These are phyloP conservation scores for Nakazawaea pomicola DNA, from an alignment of 805 yeast species.

Conservation along the genomic window DNA sequence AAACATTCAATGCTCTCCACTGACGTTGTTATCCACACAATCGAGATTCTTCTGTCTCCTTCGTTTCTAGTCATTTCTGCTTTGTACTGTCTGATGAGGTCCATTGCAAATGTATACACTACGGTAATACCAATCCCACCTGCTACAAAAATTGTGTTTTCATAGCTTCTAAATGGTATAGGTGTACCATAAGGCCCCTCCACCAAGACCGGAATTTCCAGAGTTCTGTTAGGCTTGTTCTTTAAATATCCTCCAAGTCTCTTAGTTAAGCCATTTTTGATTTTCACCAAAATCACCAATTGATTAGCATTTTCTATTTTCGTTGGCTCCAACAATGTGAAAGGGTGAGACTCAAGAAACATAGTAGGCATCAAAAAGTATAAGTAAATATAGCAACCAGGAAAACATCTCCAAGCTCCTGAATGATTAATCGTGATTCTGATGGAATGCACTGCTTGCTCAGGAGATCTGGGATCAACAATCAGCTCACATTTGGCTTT, in stretches of 20 bases:
- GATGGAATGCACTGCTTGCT: constrained; percentile 31
- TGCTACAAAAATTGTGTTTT: constrained; percentile 45
- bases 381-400: constrained; percentile 62
- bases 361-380: constrained; percentile 39
- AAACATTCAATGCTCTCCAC: constrained; percentile 26
- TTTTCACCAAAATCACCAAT: constrained; percentile 38
- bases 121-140: constrained; percentile 69
- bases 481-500: constrained; percentile 38
- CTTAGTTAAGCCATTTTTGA: constrained; percentile 50
- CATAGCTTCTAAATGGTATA: constrained; percentile 42
- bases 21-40: constrained; percentile 27
- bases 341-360: constrained; percentile 69
- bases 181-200: constrained; percentile 61
- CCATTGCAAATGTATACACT: constrained; percentile 40
- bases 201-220: constrained; percentile 37
- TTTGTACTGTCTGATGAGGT: constrained; percentile 28
- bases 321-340: constrained; percentile 43
- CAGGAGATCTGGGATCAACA: constrained; percentile 14
- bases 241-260: constrained; percentile 28
- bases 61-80: constrained; percentile 24
- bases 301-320: constrained; percentile 38
- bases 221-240: constrained; percentile 27
- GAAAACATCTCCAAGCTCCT: constrained; percentile 46
- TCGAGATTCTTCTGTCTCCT: constrained; percentile 16
- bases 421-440: constrained; percentile 48